Conservation (phyloP, 495 filamentous ascomycete genomes). For the Cercophora newfieldiana region DNA sequence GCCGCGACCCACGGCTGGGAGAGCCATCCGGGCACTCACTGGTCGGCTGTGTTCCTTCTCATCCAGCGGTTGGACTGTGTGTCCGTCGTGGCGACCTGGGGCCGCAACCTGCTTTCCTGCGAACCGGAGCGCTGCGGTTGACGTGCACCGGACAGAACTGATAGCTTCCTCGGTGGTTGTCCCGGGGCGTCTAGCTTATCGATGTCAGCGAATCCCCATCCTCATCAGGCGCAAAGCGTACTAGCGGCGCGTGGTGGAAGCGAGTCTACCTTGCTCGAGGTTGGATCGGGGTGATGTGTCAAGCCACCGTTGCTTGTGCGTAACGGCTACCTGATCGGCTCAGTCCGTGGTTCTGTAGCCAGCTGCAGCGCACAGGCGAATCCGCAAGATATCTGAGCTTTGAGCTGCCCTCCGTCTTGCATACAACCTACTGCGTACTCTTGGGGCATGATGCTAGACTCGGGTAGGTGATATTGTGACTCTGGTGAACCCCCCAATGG, state of each 20-base stretch:
- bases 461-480: background rate
- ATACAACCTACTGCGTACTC: too few relatives aligned
- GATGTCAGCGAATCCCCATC: constrained; percentile 10
- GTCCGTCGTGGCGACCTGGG: background rate
- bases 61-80: background rate
- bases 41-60: background rate
- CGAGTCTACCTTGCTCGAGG: background rate
- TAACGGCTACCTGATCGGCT: constrained; percentile 8
- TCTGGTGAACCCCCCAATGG: background rate
- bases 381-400: constrained; percentile 2
- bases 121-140: constrained; percentile 3
- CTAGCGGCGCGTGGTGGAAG: constrained; percentile 2
- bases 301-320: constrained; percentile 8
- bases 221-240: constrained; percentile 6
- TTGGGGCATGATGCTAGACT: too few relatives aligned
- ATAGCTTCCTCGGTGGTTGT: background rate
- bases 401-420: background rate
- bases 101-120: background rate
- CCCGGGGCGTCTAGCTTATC: background rate
- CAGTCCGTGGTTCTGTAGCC: background rate
- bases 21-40: background rate
- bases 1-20: background rate
- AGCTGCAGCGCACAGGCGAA: constrained; percentile 1
- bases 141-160: constrained; percentile 2
- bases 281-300: background rate